phyloP scores from a whole-genome alignment of 2,329 filamentous ascomycete genomes.

The Talaromyces atroroseus region DNA sequence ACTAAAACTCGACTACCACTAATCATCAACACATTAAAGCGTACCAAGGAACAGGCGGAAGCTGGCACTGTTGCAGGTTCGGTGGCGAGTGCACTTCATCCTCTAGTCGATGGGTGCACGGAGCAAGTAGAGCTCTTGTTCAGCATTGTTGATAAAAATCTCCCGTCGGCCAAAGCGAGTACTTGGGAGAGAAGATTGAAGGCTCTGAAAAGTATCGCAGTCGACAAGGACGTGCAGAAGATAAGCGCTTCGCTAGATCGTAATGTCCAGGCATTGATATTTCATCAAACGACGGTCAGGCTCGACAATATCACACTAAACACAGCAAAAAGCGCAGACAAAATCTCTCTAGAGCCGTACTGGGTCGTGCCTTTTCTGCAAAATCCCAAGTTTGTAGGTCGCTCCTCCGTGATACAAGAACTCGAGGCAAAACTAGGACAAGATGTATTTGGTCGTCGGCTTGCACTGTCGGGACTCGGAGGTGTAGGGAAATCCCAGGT shows the following conservation, averaged over 20 bases:
- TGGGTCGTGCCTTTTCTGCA: background rate
- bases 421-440: background rate
- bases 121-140: background rate
- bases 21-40: background rate
- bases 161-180: background rate
- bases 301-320: background rate
- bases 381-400: background rate
- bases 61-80: background rate
- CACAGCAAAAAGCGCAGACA: background rate
- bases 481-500: constrained; percentile 23
- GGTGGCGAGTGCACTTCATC: background rate
- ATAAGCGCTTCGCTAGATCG: background rate
- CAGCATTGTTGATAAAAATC: background rate
- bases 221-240: background rate
- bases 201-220: background rate
- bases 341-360: background rate
- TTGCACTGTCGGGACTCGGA: constrained; percentile 14
- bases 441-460: background rate
- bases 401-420: background rate
- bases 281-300: background rate
- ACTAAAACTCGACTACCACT: background rate
- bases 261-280: background rate
- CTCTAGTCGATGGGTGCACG: background rate
- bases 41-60: background rate
- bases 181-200: background rate